Evolutionary conservation across 2,329 filamentous ascomycete genomes (phyloP).

Genomic region (Penicillium occitanis): DNA sequence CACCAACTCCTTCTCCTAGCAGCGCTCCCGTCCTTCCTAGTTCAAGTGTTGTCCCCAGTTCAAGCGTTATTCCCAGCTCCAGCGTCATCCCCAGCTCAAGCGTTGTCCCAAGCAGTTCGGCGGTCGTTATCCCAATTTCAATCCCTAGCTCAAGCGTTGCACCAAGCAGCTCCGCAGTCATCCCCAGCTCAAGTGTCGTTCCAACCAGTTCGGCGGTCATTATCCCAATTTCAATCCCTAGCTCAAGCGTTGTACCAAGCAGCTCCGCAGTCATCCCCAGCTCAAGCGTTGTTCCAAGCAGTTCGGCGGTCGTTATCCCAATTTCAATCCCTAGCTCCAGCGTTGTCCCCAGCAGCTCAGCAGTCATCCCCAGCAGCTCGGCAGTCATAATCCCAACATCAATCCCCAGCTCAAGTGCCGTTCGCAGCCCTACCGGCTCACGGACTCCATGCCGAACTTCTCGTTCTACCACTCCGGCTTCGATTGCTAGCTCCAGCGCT

Average conservation of each 20-base stretch:
- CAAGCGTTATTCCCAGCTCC: background rate
- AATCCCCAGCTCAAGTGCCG: background rate
- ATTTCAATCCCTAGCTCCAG: background rate
- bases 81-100: background rate
- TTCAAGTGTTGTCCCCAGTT: background rate
- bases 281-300: background rate
- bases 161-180: background rate
- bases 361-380: too few relatives aligned
- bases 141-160: background rate
- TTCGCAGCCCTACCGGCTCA: background rate
- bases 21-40: background rate
- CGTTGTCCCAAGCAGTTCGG: background rate
- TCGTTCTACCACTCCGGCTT: conserved; percentile 4
- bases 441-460: conserved; percentile 9
- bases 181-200: background rate
- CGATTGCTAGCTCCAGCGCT: background rate
- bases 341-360: background rate
- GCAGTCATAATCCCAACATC: background rate
- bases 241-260: background rate
- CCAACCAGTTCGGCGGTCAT: background rate
- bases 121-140: background rate
- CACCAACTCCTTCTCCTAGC: background rate
- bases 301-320: background rate
- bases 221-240: background rate
- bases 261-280: background rate